A percentile compares a stretch with the other conserved stretches of the same genome.
phyloP scores from a whole-genome alignment of 1,284 basidiomycete genomes.

The Rhodotorula sp. region DNA sequence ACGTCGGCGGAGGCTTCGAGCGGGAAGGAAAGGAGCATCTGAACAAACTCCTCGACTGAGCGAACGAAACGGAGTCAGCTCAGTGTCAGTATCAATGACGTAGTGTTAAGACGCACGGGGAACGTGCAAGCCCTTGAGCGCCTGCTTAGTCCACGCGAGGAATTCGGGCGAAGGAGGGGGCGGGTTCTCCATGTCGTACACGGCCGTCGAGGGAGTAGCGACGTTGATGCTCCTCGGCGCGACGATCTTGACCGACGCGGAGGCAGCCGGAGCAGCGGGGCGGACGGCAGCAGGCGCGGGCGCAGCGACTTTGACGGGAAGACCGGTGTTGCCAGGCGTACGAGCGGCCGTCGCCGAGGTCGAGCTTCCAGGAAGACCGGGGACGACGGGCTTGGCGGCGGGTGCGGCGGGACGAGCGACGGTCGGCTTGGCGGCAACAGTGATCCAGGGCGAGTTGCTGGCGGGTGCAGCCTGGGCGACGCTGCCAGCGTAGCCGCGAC shows the following conservation, averaged over 20 bases:
- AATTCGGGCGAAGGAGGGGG: slow-evolving; percentile 67
- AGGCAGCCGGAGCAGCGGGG: slow-evolving; percentile 28
- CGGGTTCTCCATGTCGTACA: slow-evolving; percentile 49
- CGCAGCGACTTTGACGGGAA: slow-evolving; percentile 31
- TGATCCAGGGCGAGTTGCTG: slow-evolving; percentile 24
- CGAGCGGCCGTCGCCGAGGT: slow-evolving; percentile 29
- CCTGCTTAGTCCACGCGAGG: slow-evolving; percentile 83
- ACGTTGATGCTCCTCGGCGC: slow-evolving; percentile 44
- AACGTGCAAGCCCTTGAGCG: slow-evolving; percentile 69
- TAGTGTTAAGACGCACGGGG: slow-evolving; percentile 19
- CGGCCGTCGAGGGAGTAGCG: slow-evolving; percentile 33
- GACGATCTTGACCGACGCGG: slow-evolving; percentile 20
- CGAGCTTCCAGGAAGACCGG: slow-evolving; percentile 36
- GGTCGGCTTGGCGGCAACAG: slow-evolving; percentile 33
- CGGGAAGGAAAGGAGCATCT: slow-evolving; percentile 77
- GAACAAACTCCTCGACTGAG: slow-evolving; percentile 81
- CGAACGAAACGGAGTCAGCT: not conserved
- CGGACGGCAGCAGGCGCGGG: slow-evolving; percentile 21
- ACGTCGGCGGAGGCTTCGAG: slow-evolving; percentile 73
- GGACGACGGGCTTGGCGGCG: slow-evolving; percentile 28
- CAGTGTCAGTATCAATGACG: not conserved
- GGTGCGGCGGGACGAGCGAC: slow-evolving; percentile 11
- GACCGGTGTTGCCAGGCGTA: slow-evolving; percentile 30
- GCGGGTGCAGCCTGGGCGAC: slow-evolving; percentile 35
- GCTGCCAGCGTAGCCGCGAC: slow-evolving; percentile 41